Evolutionary conservation across 169 alveolate genomes (phyloP).

Genomic region (Plasmodium inui): DNA sequence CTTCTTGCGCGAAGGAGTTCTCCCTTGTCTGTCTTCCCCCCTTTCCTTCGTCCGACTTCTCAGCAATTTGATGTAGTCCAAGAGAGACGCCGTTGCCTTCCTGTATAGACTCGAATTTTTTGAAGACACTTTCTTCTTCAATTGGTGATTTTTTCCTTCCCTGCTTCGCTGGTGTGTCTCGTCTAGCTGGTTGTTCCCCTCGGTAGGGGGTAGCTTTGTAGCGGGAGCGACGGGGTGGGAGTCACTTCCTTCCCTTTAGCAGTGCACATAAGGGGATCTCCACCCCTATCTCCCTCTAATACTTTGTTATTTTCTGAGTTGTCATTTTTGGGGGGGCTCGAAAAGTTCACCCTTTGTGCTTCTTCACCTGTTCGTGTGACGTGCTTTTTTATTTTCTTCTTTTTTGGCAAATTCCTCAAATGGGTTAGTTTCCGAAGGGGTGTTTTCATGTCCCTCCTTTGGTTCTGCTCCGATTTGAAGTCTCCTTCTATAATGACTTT

Average conservation of each 20-base stretch:
- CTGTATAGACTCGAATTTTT: not conserved
- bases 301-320: not conserved
- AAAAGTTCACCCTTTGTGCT: not conserved
- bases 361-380: not conserved
- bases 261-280: not conserved
- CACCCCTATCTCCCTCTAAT: not conserved
- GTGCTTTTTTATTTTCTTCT: not conserved
- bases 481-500: not conserved
- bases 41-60: not conserved
- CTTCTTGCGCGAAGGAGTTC: not conserved
- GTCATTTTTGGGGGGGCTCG: not conserved
- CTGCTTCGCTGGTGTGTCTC: not conserved
- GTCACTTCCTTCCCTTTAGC: not conserved
- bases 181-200: not conserved
- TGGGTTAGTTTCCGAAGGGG: not conserved
- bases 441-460: not conserved
- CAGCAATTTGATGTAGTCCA: not conserved
- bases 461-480: not conserved
- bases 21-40: not conserved
- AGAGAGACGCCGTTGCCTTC: not conserved
- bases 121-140: not conserved
- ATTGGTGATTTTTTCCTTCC: not conserved
- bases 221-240: not conserved
- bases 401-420: not conserved
- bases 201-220: not conserved